Percentiles rank a stretch among this genome's conserved stretches.
Conservation (phyloP, 2,329 filamentous ascomycete species). For the Onygena corvina region DNA sequence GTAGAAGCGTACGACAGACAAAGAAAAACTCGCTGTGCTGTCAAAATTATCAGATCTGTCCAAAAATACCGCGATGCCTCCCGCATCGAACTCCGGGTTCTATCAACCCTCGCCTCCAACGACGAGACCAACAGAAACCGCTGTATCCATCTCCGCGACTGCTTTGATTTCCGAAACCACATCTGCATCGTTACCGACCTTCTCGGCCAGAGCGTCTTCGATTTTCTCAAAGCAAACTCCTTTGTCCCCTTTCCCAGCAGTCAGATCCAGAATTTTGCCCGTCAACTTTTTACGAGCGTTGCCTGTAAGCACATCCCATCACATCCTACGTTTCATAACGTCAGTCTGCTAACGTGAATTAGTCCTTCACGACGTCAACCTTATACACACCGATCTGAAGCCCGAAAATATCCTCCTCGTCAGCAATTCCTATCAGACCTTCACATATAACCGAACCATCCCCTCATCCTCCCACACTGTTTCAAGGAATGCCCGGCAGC, state of each 20-base stretch:
- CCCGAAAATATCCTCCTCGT: slow-evolving; percentile 57
- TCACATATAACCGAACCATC: slow-evolving; percentile 56
- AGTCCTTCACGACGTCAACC: slow-evolving; percentile 93
- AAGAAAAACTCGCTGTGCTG: slow-evolving; percentile 69
- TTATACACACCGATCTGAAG: slow-evolving; percentile 79
- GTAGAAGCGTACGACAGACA: slow-evolving; percentile 78
- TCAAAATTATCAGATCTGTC: slow-evolving; percentile 96
- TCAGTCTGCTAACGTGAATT: slow-evolving; percentile 13
- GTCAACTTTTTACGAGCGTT: slow-evolving; percentile 94
- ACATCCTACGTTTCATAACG: slow-evolving; percentile 16
- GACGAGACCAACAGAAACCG: slow-evolving; percentile 86
- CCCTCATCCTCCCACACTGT: slow-evolving; percentile 51
- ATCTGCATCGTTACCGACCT: slow-evolving; percentile 75
- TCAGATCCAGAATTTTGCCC: slow-evolving; percentile 93
- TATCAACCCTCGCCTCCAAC: slow-evolving; percentile 84
- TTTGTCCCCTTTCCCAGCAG: slow-evolving; percentile 98
- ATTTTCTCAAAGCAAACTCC: slow-evolving; percentile 88
- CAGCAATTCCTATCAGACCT: slow-evolving; percentile 53
- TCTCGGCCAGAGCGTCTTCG: slow-evolving; percentile 91
- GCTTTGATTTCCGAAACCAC: slow-evolving; percentile 93
- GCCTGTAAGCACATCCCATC: slow-evolving; percentile 57
- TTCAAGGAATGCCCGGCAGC: slow-evolving; percentile 46
- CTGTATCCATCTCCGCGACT: slow-evolving; percentile 92
- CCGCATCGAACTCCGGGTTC: slow-evolving; percentile 81
- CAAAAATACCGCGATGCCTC: slow-evolving; percentile 97